Evolutionary conservation across 148 eudicot genomes (phyloP), one percentile per base, ranked within the genome.

Genomic region (Mesembryanthemum crystallinum): DNA sequence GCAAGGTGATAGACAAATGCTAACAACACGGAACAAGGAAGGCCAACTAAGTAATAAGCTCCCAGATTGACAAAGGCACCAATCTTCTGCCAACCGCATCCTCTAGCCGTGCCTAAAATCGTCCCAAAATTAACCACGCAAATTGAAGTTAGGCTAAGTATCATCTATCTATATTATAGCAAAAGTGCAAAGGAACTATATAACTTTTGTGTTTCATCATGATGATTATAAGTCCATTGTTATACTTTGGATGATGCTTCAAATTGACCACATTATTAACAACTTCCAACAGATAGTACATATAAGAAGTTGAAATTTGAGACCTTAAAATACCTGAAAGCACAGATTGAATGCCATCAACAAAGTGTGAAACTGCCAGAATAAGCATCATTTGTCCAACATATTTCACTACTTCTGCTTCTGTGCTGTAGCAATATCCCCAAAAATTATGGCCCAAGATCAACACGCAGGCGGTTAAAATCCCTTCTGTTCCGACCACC

Each of bases 21-120:
- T n/a, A 90, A 68, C 25, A 86, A 8, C 27, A 87, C 20, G 1
- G 86, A 84, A 45, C 61, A 42, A 42, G 92, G 95, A 49, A 88
- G 72, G 20, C 90, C 95, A 14, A 87, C 72, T 17, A 87, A 54
- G 77, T 87, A 90, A 79, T 87, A 88, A 29, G 95, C 90, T 65
- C 88, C 90, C 35, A 90, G 45, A 64, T 88, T 90, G 9, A 89
- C 82, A 59, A 73, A 63, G 1, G 95, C 91, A n/a, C 89, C 92
- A 37, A 88, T 81, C 72, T 87, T 87, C 73, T 90, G 92, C 86
- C 79, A 71, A 24, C 95, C 95, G 78, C 95, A 84, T 33, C 94
- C 94, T 87, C 92, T 86, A 11, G 82, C 86, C 33, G 78, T 82
- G 6, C 92, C 94, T 90, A 68, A 17, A 67, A 43, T 32, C 0